Evolutionary conservation across 306 rosid genomes (phyloP), one percentile per base, ranked within the genome.

Genomic region (Geum urbanum): DNA sequence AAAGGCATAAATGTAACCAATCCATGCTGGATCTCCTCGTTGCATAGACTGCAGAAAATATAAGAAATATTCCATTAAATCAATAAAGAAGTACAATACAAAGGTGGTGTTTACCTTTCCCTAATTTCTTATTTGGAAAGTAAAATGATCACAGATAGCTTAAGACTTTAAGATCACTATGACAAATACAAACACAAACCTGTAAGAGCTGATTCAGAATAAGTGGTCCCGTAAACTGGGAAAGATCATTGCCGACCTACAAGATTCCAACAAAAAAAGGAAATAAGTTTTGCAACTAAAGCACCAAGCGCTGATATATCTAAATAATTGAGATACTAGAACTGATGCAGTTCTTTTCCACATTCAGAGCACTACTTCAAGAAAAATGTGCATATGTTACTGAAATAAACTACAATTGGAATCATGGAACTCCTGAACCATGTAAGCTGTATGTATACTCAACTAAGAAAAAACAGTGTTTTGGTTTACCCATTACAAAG

Each of bases 151-250:
- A 10, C 57, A 56, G 55, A 39, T 41, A 69, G 18, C 8, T 52
- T 13, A 52, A 43, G 72, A 51, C 14, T 61, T 52, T 13, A 52
- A 43, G 72, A 51, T 20, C 72, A 68, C 18, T n/a, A 27, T 50
- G 59, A 50, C n/a, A 51, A 32, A 68, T 19, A 40, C 63, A 3
- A 45, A 69, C 24, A 49, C 87, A 32, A 76, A 92, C 98, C 97
- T 79, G 83, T 47, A 92, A 89, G 58, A 92, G 96, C 49, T 71
- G 75, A 73, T 84, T 92, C 86, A 92, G 81, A 79, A 92, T 75
- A 78, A 92, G 85, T 10, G 98, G 98, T 49, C 98, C 98, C 58
- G 73, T 54, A 84, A 92, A 92, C 66, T 92, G 98, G 74, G 92
- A 86, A 65, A 82, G 57, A 79, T 92, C 98, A 79, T 92, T 88